phyloP scores from a whole-genome alignment of 805 yeast species.

The Yarrowia sp. region DNA sequence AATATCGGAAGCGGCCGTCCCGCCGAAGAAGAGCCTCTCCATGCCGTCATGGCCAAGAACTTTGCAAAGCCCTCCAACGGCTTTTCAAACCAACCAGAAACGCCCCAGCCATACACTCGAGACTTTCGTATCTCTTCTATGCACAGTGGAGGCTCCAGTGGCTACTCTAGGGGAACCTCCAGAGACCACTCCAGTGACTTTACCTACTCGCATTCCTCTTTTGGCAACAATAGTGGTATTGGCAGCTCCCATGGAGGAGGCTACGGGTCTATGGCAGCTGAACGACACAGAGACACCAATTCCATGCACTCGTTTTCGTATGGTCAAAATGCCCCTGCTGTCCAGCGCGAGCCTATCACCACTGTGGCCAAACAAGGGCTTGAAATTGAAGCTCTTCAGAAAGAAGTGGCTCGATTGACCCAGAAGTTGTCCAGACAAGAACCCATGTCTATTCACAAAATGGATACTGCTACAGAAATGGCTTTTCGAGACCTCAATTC shows the following conservation, averaged over 20 bases:
- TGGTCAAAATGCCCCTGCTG: not conserved
- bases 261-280: not conserved
- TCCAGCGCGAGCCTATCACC: not conserved
- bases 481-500: not conserved
- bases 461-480: not conserved
- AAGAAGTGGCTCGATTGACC: not conserved
- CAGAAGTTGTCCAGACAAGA: slow-evolving; percentile 5
- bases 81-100: not conserved
- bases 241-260: not conserved
- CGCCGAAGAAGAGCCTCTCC: slow-evolving; percentile 2
- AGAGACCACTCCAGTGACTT: not conserved
- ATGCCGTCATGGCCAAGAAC: not conserved
- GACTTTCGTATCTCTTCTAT: slow-evolving; percentile 2
- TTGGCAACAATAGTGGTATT: not conserved
- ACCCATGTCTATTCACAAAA: not conserved
- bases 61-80: not conserved
- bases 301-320: not conserved
- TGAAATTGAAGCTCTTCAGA: slow-evolving; percentile 13
- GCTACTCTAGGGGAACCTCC: slow-evolving; percentile 3
- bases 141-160: slow-evolving; percentile 7
- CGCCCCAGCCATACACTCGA: not conserved
- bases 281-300: not conserved
- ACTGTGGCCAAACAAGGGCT: slow-evolving; percentile 16
- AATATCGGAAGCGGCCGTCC: slow-evolving; percentile 7
- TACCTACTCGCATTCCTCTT: slow-evolving; percentile 1